A percentile compares a stretch with the other conserved stretches of the same genome.
These are phyloP conservation scores for Fusarium xylarioides DNA, from an alignment of 2,329 filamentous ascomycete genomes.

Conservation along the genomic window DNA sequence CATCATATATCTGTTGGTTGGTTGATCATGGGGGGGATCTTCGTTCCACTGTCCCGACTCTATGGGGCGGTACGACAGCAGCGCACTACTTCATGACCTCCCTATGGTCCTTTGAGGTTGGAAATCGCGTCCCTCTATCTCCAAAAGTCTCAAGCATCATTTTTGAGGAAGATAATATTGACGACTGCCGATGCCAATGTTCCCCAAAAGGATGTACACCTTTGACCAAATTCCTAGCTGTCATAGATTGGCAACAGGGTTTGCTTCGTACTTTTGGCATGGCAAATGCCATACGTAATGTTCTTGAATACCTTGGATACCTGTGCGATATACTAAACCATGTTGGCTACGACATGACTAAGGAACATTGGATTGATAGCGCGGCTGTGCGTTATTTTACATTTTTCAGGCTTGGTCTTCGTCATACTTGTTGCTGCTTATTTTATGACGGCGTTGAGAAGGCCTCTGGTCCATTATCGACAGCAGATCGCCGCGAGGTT, in stretches of 20 bases:
- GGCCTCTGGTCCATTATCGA: neutral
- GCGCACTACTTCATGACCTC: neutral
- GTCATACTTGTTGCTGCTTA: neutral
- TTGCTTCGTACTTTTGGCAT: accelerated
- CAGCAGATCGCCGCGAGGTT: accelerated
- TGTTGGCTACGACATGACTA: accelerated
- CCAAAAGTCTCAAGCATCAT: accelerated
- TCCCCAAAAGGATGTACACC: neutral
- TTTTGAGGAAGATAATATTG: neutral
- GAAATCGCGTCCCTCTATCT: accelerated
- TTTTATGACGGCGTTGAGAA: no score
- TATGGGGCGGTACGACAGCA: neutral
- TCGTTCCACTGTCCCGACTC: neutral
- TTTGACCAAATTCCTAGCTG: neutral
- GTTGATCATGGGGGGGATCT: neutral
- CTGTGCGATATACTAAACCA: accelerated
- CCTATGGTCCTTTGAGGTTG: accelerated
- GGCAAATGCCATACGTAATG: accelerated
- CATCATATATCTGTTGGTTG: neutral
- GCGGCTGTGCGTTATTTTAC: accelerated
- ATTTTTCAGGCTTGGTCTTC: accelerated
- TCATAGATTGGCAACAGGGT: accelerated
- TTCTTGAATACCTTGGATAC: accelerated
- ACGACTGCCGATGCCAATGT: neutral
- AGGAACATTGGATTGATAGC: neutral